Evolutionary conservation across 2,329 filamentous ascomycete genomes (phyloP), one percentile per base, ranked within the genome.

Genomic region (Didymella arachidicola): DNA sequence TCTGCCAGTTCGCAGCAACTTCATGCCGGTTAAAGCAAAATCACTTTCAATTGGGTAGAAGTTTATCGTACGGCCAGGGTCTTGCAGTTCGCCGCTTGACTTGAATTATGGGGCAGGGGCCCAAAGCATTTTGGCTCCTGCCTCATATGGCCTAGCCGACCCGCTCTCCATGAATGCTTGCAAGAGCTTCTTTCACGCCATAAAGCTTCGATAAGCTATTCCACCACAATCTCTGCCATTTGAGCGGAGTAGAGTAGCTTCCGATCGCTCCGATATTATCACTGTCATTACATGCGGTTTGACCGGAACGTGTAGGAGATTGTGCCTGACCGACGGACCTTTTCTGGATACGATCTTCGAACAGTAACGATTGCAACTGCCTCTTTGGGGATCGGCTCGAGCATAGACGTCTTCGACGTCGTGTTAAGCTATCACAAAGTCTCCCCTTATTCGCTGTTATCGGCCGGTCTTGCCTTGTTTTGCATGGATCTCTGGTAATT

Each of bases 371-470:
- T 51, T 56, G 41, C 53, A 61, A 56, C 59, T 64, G 56, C 55
- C 61, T 58, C 10, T 48, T 61, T 39, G 39, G 47, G 56, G 7
- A 61, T 42, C 38, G 57, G 46, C 25, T 26, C n/a, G 42, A 60
- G 54, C 53, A 62, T 60, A 46, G 49, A 39, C 57, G 30, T 26
- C 26, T 36, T 56, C 41, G 57, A 57, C 44, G 25, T 43, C 50
- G 45, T 47, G 52, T 60, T 61, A 47, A 54, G 43, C 41, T 47
- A 66, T 62, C 53, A 39, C 25, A 16, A 46, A 57, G 19, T 14
- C 27, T 12, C 32, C 30, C 51, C 52, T 52, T 26, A 66, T 67
- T 68, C 60, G 66, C 63, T 64, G 50, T 53, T 44, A 19, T 34
- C 19, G 29, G 6, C 26, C 25, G 11, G 7, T 60, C 32, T 60